These are phyloP conservation scores for Globisporangium acanthophoron DNA, from an alignment of 352 stramenopile genomes.

Conservation along the genomic window DNA sequence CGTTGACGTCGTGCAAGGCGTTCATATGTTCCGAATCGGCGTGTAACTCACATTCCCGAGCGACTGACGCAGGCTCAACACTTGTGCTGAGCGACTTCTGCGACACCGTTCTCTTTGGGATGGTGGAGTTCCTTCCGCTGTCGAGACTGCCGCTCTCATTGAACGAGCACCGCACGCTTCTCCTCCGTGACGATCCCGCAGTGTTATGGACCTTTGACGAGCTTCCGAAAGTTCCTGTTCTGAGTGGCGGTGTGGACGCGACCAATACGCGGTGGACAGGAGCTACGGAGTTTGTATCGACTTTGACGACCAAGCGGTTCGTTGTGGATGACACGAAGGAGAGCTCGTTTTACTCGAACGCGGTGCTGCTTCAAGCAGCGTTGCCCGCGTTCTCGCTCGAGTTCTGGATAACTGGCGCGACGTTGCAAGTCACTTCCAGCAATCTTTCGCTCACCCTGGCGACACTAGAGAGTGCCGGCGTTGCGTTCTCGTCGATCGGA, in stretches of 20 bases:
- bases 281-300: conserved; percentile 11
- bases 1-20: conserved; percentile 8
- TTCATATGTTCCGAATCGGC: conserved; percentile 28
- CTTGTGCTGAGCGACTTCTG: conserved; percentile 50
- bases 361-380: conserved; percentile 32
- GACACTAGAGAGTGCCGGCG: conserved; percentile 4
- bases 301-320: conserved; percentile 16
- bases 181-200: conserved; percentile 64
- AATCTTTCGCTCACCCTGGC: conserved; percentile 6
- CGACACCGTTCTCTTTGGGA: conserved; percentile 40
- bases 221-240: conserved; percentile 19
- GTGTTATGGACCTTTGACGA: conserved; percentile 53
- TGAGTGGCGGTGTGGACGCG: not conserved
- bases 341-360: conserved; percentile 48
- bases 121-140: conserved; percentile 29
- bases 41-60: conserved; percentile 20
- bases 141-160: conserved; percentile 37
- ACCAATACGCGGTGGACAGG: not conserved
- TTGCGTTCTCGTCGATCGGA: conserved; percentile 7
- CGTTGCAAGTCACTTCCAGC: not conserved
- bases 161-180: conserved; percentile 40
- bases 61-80: conserved; percentile 9
- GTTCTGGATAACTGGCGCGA: conserved; percentile 27
- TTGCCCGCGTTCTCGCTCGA: conserved; percentile 63
- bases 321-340: conserved; percentile 38